A percentile compares a stretch with the other conserved stretches of the same genome.
Conservation (phyloP, 2,329 filamentous ascomycete genomes). For the Arachnomyces sp. region DNA sequence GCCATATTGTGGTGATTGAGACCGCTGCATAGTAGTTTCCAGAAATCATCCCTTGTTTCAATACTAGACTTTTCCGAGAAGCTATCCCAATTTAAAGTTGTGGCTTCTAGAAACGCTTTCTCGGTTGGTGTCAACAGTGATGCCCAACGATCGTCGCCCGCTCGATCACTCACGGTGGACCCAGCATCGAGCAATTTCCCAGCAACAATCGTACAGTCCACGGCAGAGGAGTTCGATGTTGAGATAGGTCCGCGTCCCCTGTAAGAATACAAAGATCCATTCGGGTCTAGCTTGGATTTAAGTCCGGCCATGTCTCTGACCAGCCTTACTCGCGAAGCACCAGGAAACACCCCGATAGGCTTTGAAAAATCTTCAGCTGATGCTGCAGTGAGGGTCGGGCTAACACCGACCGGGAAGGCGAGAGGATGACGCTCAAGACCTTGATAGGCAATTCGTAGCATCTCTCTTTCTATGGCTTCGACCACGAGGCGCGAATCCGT, state of each 20-base stretch:
- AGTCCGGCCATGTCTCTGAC: background rate
- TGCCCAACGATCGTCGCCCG: constrained; percentile 11
- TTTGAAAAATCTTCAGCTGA: constrained; percentile 12
- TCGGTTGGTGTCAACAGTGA: constrained; percentile 13
- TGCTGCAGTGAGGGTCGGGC: constrained; percentile 11
- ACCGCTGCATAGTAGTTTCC: constrained; percentile 1
- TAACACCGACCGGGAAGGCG: constrained; percentile 11
- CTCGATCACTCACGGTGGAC: constrained; percentile 24
- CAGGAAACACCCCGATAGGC: constrained; percentile 11
- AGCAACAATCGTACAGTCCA: constrained; percentile 28
- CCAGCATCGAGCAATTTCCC: constrained; percentile 30
- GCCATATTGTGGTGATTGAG: constrained; percentile 2
- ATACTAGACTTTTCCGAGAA: constrained; percentile 8
- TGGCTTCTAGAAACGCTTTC: constrained; percentile 21
- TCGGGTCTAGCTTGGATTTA: constrained; percentile 13
- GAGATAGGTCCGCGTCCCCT: constrained; percentile 26
- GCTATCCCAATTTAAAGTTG: constrained; percentile 24
- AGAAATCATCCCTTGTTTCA: constrained; percentile 16
- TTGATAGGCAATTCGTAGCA: constrained; percentile 21
- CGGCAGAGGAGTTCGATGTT: constrained; percentile 14
- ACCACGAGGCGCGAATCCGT: constrained; percentile 3
- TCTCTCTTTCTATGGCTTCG: constrained; percentile 17
- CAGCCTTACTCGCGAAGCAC: constrained; percentile 15
- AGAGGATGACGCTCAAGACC: constrained; percentile 23
- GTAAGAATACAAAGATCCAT: constrained; percentile 16